phyloP scores from a whole-genome alignment of 176 grass and related monocot species.

The Carex parvula region DNA sequence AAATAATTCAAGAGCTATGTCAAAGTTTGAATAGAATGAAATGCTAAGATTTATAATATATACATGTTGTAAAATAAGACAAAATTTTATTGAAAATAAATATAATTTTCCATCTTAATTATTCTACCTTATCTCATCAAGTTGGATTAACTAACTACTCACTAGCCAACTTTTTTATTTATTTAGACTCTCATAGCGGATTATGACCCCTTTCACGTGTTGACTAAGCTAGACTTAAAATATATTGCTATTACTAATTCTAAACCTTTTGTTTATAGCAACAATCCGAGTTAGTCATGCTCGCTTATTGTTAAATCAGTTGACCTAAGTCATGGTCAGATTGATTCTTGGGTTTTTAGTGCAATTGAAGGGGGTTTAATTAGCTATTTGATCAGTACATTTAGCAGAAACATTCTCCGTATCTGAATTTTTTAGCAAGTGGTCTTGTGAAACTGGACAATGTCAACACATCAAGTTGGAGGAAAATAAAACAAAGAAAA shows the following conservation, averaged over 20 bases:
- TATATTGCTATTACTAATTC: constrained; percentile 5
- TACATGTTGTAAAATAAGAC: not conserved
- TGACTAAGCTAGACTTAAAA: constrained; percentile 17
- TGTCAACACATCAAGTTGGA: not conserved
- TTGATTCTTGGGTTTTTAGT: not conserved
- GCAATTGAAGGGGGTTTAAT: not conserved
- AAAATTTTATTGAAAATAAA: not conserved
- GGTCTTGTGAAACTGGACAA: not conserved
- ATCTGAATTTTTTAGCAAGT: not conserved
- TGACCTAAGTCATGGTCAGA: constrained; percentile 15
- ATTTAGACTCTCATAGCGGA: not conserved
- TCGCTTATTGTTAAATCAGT: not conserved
- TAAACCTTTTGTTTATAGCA: not conserved
- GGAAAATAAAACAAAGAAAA: not conserved
- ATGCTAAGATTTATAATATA: not conserved
- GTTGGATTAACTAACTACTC: not conserved
- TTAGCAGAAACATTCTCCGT: constrained; percentile 4
- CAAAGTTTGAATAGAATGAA: not conserved
- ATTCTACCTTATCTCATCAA: not conserved
- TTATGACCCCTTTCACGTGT: constrained; percentile 20
- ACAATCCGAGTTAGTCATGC: not conserved
- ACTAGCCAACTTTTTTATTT: not conserved
- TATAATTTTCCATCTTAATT: not conserved
- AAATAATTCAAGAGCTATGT: not conserved
- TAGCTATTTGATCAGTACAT: not conserved